These are phyloP conservation scores for Alternaria arbusti DNA, from an alignment of 2,329 filamentous ascomycete genomes.

Conservation along the genomic window DNA sequence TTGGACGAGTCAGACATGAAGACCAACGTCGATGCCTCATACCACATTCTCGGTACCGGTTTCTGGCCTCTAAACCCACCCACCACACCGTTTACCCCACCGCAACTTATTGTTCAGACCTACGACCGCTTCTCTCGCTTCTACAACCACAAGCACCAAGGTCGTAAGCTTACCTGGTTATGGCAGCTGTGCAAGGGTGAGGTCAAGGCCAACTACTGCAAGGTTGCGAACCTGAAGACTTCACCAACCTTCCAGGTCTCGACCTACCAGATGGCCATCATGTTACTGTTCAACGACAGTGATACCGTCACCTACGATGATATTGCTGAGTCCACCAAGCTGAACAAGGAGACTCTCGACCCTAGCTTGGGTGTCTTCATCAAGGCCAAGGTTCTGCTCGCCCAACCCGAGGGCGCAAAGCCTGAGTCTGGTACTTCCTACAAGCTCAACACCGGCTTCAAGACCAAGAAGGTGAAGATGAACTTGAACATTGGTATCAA, in stretches of 20 bases:
- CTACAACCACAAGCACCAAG: conserved; percentile 96
- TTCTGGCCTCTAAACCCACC: conserved; percentile 95
- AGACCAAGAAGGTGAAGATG: conserved; percentile 97
- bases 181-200: conserved; percentile 99
- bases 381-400: conserved; percentile 87
- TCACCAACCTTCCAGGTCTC: conserved; percentile 98
- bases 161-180: conserved; percentile 94
- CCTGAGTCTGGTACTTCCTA: conserved; percentile 80
- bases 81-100: conserved; percentile 86
- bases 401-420: conserved; percentile 75
- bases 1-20: conserved; percentile 70
- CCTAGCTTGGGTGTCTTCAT: conserved; percentile 84
- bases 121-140: conserved; percentile 89
- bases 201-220: conserved; percentile 91
- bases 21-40: conserved; percentile 80
- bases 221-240: conserved; percentile 68
- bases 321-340: conserved; percentile 78
- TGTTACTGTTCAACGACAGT: conserved; percentile 92
- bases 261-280: conserved; percentile 95
- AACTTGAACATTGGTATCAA: conserved; percentile 96
- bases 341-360: conserved; percentile 83
- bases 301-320: conserved; percentile 87
- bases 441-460: conserved; percentile 90
- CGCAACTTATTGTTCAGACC: conserved; percentile 81
- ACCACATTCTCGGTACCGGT: conserved; percentile 91